Base-by-base conservation (phyloP, 2,329 filamentous ascomycete species). In the Microascus cirrosus region DNA sequence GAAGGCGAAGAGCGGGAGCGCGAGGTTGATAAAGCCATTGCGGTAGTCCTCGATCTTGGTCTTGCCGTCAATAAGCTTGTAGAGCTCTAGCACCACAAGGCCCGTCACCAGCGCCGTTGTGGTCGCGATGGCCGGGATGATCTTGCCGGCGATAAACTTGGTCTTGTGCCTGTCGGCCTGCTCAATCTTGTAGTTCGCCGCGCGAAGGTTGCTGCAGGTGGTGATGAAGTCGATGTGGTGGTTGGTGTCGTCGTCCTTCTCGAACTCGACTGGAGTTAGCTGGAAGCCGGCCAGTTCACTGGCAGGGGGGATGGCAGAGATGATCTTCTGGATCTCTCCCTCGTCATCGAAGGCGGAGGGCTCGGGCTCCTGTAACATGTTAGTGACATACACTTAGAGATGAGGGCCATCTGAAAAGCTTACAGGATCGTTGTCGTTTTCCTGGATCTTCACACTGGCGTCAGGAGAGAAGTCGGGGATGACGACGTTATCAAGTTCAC, bases 191-290 rank as follows among this genome's bases (percentile, higher is more conserved):
- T 99, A 99, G 77, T 99, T 99, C 73, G 95, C 88, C 0, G 94
- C 94, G 60, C 95, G 89, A 60, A 99, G 78, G 71, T 99, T 99
- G 77, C 92, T 96, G 63, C 92, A 92, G 1, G 92, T 91, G 8
- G 94, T 95, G 74, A 99, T 97, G 77, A 99, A 99, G 73, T 97
- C 94, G 66, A 99, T 99, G 77, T 99, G 94, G 73, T 94, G 84
- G 73, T 99, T 99, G 55, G 87, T 90, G 71, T 99, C 95, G 66
- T 99, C 94, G 63, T 99, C 94, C 79, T 99, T 99, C 74, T 99
- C 91, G 66, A 99, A 99, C 66, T 97, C 94, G 6, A 97, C 94
- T 2, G 93, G 89, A 59, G 85, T 84, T 56, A 99, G 77, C 73
- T 92, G 92, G 80, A 95, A 95, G 36, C 90, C 91, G 28, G 89